phyloP scores from a whole-genome alignment of 768 basidiomycete species.

The Boletus edulis region DNA sequence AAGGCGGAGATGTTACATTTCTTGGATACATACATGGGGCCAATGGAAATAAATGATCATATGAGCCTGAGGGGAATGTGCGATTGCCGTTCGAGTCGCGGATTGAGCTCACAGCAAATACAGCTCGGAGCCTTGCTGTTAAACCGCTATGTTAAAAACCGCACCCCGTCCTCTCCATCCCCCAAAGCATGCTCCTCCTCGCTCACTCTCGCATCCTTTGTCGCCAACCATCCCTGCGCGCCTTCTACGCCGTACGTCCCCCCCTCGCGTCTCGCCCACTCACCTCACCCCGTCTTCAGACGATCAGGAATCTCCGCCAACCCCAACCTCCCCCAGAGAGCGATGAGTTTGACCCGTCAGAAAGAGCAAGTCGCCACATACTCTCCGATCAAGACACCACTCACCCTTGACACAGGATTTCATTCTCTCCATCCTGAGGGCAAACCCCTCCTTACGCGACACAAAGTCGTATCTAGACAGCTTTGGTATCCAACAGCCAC shows the following conservation, averaged over 20 bases:
- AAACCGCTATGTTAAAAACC: conserved; percentile 23
- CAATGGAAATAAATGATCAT: background rate
- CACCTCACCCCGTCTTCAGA: conserved; percentile 26
- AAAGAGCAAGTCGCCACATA: conserved; percentile 44
- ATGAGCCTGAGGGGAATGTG: conserved; percentile 14
- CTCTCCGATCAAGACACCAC: background rate
- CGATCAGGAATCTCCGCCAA: conserved; percentile 30
- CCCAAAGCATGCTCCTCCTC: conserved; percentile 25
- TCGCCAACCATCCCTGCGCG: conserved; percentile 29
- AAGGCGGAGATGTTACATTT: too few species aligned
- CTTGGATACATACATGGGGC: background rate
- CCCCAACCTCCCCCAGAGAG: conserved; percentile 10
- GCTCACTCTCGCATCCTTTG: background rate
- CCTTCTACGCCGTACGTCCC: conserved; percentile 54
- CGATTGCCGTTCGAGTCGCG: conserved; percentile 24
- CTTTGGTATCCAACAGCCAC: conserved; percentile 70
- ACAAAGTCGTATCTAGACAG: conserved; percentile 86
- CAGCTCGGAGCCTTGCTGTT: conserved; percentile 23
- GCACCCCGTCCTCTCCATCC: background rate
- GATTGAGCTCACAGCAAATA: conserved; percentile 29
- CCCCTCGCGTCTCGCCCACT: background rate
- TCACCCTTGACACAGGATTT: conserved; percentile 67
- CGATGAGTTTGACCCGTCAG: conserved; percentile 36
- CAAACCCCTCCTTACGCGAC: conserved; percentile 90
- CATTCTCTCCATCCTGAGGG: conserved; percentile 89